Base-by-base conservation (phyloP, 2,329 filamentous ascomycete genomes). In the Botryotinia calthae region DNA sequence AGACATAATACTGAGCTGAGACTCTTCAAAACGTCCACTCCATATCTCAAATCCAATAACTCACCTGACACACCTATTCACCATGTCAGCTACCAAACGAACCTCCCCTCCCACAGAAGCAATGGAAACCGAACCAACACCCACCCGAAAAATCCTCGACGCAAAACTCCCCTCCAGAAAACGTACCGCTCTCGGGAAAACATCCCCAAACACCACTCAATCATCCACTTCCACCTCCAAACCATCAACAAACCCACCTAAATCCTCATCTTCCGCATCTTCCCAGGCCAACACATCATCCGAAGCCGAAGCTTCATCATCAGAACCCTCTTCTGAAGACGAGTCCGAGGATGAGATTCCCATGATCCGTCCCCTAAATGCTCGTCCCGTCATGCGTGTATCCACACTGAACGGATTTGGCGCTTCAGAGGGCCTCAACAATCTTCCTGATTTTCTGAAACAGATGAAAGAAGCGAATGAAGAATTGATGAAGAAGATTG, bases 381-480 rank as follows among this genome's bases (percentile, higher is more conserved):
- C 77, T 67, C 74, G 74, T n/a, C 76, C 76, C 42, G 42, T 67
- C 16, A 75, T 74, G 56, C 72, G 75, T 48, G 75, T 76, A 59
- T 75, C 76, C 8, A 48, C 59, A 58, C 66, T 76, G 16, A 54
- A 71, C 16, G 61, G 34, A 20, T 61, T 76, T 42, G 65, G 72
- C 4, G 46, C 18, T 20, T 37, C 70, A 59, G 62, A 58, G 10
- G 62, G 70, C 2, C n/a, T 72, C n/a, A 46, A 20, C 34, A 48
- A 61, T 16, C 64, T 78, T 28, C 70, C 73, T 5, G 73, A 63
- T 12, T 78, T 78, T 54, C 70, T 78, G 22, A 63, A 72, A 37
- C 40, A 69, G 40, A 75, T 78, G 74, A 74, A 74, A 62, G 74
- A 74, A 56, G 74, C 76, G 14, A 78, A 78, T 67, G 73, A 73